Conservation (phyloP, 1,284 basidiomycete species). For the Moesziomyces antarcticus region DNA sequence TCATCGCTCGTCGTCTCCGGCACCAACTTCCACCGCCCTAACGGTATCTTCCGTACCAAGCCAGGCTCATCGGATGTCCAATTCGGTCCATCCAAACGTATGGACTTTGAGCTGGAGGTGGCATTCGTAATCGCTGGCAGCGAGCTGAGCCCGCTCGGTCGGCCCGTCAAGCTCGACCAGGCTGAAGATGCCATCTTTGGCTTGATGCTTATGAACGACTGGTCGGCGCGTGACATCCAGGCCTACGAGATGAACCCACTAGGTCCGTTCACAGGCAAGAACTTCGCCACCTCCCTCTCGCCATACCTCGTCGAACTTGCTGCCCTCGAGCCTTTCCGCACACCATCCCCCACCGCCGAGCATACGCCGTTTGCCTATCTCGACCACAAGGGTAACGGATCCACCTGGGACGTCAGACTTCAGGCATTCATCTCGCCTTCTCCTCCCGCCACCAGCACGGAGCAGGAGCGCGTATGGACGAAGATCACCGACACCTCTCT, state of each 20-base stretch:
- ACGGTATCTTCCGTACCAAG: conserved; percentile 27
- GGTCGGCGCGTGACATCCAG: conserved; percentile 45
- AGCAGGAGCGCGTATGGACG: conserved; percentile 8
- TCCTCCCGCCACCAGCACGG: not conserved
- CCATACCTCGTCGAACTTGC: conserved; percentile 17
- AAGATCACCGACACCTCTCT: conserved; percentile 21
- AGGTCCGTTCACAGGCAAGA: conserved; percentile 18
- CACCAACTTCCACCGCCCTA: conserved; percentile 23
- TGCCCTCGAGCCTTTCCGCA: conserved; percentile 25
- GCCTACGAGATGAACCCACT: conserved; percentile 30
- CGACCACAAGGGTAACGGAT: conserved; percentile 5
- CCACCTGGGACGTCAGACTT: conserved; percentile 16
- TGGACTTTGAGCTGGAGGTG: conserved; percentile 55
- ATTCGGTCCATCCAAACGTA: conserved; percentile 18
- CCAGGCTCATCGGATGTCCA: conserved; percentile 10
- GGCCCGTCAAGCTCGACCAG: conserved; percentile 9
- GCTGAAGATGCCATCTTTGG: conserved; percentile 39
- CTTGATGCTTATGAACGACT: conserved; percentile 52
- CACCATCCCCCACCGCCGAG: not conserved
- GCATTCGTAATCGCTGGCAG: conserved; percentile 28
- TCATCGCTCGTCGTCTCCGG: conserved; percentile 28
- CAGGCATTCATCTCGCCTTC: conserved; percentile 10
- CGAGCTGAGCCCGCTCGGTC: conserved; percentile 14
- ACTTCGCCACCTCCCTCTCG: conserved; percentile 36
- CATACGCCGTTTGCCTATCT: conserved; percentile 21